Evolutionary conservation across 1,284 basidiomycete genomes (phyloP).

Genomic region (Cryptococcus jaspeensis): DNA sequence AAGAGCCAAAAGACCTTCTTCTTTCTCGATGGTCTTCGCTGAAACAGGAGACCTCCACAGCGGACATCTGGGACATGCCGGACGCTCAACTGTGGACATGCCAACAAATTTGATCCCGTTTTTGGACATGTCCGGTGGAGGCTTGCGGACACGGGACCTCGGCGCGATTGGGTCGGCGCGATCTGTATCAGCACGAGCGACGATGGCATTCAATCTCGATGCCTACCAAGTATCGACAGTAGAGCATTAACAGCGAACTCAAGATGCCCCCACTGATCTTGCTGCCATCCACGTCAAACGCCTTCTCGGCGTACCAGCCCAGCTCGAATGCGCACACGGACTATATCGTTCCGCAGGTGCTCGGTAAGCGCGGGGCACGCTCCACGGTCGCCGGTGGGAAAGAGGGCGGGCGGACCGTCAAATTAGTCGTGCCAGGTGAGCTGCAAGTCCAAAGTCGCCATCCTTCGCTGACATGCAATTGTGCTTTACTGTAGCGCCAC

Average conservation of each 20-base stretch:
- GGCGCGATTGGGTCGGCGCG: too few species aligned
- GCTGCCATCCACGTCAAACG: conserved; percentile 25
- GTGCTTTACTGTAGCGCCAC: not conserved
- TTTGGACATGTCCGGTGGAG: too few species aligned
- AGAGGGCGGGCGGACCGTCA: conserved; percentile 12
- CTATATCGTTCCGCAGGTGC: conserved; percentile 22
- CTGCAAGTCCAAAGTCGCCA: not conserved
- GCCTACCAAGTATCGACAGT: too few species aligned
- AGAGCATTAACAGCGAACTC: not conserved
- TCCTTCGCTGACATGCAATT: not conserved
- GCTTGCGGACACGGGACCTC: too few species aligned
- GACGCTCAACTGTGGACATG: too few species aligned
- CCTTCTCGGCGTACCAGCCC: conserved; percentile 37
- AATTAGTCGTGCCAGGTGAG: conserved; percentile 24
- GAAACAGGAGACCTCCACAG: too few species aligned
- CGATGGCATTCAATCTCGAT: too few species aligned
- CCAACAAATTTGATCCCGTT: too few species aligned
- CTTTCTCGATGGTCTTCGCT: too few species aligned
- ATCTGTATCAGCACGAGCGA: too few species aligned
- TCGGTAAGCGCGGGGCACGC: conserved; percentile 9
- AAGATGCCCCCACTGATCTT: conserved; percentile 29
- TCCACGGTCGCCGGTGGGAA: conserved; percentile 1
- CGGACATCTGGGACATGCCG: too few species aligned
- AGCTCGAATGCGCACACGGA: conserved; percentile 42
- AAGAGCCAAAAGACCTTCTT: too few species aligned